Base-by-base conservation (phyloP, 306 rosid genomes). In the Fragaria vesca region DNA sequence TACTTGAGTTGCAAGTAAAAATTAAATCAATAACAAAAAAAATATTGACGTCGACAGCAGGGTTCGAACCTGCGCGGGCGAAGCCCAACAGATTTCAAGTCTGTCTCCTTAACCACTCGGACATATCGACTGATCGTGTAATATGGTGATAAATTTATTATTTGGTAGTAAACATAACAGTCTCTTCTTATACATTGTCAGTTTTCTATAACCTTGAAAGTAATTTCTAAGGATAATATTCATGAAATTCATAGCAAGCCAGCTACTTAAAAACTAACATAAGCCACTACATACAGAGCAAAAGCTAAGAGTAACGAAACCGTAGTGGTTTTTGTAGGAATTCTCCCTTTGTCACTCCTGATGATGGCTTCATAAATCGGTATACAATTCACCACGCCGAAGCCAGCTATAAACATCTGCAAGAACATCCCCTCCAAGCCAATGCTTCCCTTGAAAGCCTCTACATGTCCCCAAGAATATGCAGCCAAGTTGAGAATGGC, bases 311-410 rank as follows among this genome's bases (percentile, higher is more conserved):
- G 2, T 32, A 65, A 1, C 8, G 85, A 71, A 32, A 52, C 26
- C 0, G 8, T 0, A 36, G 66, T 72, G 16, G 74, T 77, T 74
- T 84, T 77, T 18, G 32, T 61, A 45, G 60, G 46, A 61, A 74
- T 43, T 45, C 8, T 81, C 6, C 87, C 89, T 48, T 21, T 74
- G 21, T 80, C 83, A 8, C 15, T 60, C 71, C 87, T 40, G 54
- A 24, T 51, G 73, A 85, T 79, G 42, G 87, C 87, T 52, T 60
- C 77, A 67, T 88, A 88, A 69, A 85, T n/a, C 3, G 86, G 89
- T 12, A 10, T 8, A 11, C 82, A 50, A 68, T 81, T 83, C 17
- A 74, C 47, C 5, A 79, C 50, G 1, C 43, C 85, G 70, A 88
- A 88, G 16, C 86, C 79, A 12, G 76, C 54, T 2, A 85, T 43